Evolutionary conservation across 2,329 filamentous ascomycete genomes (phyloP), one percentile per base, ranked within the genome.

Genomic region (Sarocladiaceae sp.): DNA sequence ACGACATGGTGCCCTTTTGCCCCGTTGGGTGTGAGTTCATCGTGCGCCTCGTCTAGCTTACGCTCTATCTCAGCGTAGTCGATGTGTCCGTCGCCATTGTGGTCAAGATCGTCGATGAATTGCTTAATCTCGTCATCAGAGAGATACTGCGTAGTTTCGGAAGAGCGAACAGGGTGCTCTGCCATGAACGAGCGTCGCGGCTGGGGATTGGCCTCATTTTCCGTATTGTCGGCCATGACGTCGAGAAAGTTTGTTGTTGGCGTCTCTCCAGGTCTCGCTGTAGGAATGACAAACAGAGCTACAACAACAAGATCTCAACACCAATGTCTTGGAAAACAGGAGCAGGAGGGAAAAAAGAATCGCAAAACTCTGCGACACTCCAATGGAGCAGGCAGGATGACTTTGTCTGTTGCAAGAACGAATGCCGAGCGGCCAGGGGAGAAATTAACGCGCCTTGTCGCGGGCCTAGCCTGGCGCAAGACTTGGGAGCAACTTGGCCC

Each of bases 101-200:
- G 69, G 58, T 82, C 78, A 3, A 83, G 64, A 26, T 77, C 74
- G 53, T 79, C 67, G 36, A 82, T 66, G 51, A 83, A 82, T 3
- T 67, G 60, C 6, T 72, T 62, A 44, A 82, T 77, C 58, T 82
- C 78, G 6, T 74, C 66, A 48, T 79, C 69, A 42, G 62, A 68
- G 42, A 77, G 65, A 44, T 66, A 71, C 36, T 63, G 56, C 2
- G 66, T 55, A 58, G 66, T 59, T 3, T 58, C 52, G 25, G 54
- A 56, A 23, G 57, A 56, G 5, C 59, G 60, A 15, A 61, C 55
- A 22, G 63, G 62, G 26, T 66, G 63, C 22, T 59, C 52, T 1
- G 61, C 60, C 54, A 59, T 54, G 46, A 57, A 48, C 5, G 55
- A 53, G 29, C 35, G 50, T 5, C 25, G 48, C 4, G 35, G 18